A percentile compares a stretch with the other conserved stretches of the same genome.
These are phyloP conservation scores for Nakaseomyces nivariensis DNA, from an alignment of 1,139 yeast species.

Conservation along the genomic window DNA sequence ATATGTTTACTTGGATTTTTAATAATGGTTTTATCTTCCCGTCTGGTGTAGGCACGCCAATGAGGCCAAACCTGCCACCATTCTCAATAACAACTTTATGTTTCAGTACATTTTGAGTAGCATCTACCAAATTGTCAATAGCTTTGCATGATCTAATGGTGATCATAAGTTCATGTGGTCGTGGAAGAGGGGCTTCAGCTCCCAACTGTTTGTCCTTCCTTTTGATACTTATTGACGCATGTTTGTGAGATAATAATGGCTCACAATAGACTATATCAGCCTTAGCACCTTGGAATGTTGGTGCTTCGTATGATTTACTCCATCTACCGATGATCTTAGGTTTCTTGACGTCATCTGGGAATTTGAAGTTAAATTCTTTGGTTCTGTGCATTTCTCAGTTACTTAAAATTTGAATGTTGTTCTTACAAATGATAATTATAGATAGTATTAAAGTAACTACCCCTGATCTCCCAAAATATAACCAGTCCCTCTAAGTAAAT, in stretches of 20 bases:
- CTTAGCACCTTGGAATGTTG: background rate
- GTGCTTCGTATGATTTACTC: background rate
- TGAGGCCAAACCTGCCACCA: slow-evolving; percentile 21
- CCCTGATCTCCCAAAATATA: background rate
- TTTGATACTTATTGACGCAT: background rate
- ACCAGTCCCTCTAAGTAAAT: too few relatives aligned
- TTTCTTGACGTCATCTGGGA: background rate
- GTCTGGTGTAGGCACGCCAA: slow-evolving; percentile 2
- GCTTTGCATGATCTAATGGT: background rate
- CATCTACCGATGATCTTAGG: background rate
- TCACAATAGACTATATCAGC: background rate
- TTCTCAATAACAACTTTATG: slow-evolving; percentile 6
- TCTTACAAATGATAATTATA: too few relatives aligned
- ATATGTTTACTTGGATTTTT: slow-evolving; percentile 9
- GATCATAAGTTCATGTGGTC: background rate
- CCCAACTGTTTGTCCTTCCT: background rate
- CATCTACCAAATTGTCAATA: background rate
- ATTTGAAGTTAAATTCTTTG: background rate
- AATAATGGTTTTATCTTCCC: slow-evolving; percentile 4
- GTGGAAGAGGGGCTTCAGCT: background rate
- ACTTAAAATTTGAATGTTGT: too few relatives aligned
- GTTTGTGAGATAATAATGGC: background rate
- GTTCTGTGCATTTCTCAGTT: background rate
- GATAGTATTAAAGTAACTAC: background rate
- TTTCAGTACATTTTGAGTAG: background rate